Evolutionary conservation across 192 early-diverging fungal genomes (phyloP).

Genomic region (Podila epicladia): DNA sequence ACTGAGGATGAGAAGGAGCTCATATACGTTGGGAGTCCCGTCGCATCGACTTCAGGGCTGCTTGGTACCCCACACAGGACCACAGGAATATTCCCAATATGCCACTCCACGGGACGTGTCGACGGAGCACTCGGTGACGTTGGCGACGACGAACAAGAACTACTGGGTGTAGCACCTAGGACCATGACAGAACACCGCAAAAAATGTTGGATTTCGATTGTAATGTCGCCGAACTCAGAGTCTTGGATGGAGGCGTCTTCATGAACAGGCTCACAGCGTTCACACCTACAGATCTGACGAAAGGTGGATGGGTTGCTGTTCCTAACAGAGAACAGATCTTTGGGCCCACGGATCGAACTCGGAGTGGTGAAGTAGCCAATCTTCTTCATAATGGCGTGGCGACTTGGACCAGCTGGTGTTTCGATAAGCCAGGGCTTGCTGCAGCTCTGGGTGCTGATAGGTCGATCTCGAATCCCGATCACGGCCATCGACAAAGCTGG

Average conservation of each 20-base stretch:
- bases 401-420: neutral
- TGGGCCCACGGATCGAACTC: constrained; percentile 3
- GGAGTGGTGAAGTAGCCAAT: constrained; percentile 8
- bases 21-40: constrained; percentile 18
- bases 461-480: constrained; percentile 14
- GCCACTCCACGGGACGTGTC: neutral
- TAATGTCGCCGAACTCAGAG: neutral
- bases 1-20: constrained; percentile 22
- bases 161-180: neutral
- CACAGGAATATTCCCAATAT: constrained; percentile 20
- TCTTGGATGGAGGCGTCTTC: neutral
- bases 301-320: constrained; percentile 28
- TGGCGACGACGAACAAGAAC: neutral
- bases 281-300: neutral
- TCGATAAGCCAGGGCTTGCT: constrained; percentile 1
- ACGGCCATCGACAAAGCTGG: neutral
- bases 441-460: constrained; percentile 4
- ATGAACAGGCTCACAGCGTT: neutral
- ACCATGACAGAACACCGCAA: constrained; percentile 6
- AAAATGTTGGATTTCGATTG: constrained; percentile 36
- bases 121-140: neutral
- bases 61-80: constrained; percentile 10
- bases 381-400: neutral
- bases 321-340: constrained; percentile 7
- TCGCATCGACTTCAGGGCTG: neutral